A percentile compares a stretch with the other conserved stretches of the same genome.
Conservation (phyloP, 2,329 filamentous ascomycete genomes). For the Hymenotorrendiella dingleyae region DNA sequence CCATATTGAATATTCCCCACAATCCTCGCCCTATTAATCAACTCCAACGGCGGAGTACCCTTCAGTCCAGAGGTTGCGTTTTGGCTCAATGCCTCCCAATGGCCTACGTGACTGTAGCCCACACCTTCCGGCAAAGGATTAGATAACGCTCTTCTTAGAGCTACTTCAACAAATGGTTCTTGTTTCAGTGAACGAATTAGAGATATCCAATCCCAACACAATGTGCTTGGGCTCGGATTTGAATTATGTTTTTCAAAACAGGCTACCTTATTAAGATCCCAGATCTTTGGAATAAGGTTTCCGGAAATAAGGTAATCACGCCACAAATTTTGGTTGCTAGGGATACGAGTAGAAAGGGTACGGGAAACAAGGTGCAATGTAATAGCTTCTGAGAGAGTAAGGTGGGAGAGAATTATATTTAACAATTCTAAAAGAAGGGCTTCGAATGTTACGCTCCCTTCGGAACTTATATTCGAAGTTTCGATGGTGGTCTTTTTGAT, state of each 20-base stretch:
- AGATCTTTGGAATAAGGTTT: constrained; percentile 5
- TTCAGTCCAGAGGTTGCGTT: constrained; percentile 1
- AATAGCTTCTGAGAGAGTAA: constrained; percentile 2
- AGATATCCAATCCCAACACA: too few species aligned
- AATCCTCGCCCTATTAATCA: constrained; percentile 10
- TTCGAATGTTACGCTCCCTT: constrained; percentile 1
- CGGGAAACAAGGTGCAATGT: constrained; percentile 1
- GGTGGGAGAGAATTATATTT: constrained; percentile 4
- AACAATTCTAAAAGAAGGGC: constrained; percentile 6
- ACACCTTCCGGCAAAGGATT: background rate
- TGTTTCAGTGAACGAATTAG: too few species aligned
- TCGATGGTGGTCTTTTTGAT: background rate
- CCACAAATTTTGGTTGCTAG: constrained; percentile 7
- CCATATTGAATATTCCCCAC: constrained; percentile 8
- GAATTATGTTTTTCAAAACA: constrained; percentile 4
- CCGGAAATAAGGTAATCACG: constrained; percentile 6
- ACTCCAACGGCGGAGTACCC: constrained; percentile 4
- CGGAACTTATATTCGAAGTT: background rate
- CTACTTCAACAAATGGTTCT: constrained; percentile 9
- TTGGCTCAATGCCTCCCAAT: background rate
- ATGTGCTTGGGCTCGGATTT: background rate
- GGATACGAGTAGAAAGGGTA: constrained; percentile 1
- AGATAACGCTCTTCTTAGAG: constrained; percentile 1
- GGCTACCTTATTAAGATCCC: constrained; percentile 5
- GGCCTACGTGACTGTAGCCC: background rate